Base-by-base conservation (phyloP, 2,329 filamentous ascomycete genomes). In the Xylaria polymorpha region DNA sequence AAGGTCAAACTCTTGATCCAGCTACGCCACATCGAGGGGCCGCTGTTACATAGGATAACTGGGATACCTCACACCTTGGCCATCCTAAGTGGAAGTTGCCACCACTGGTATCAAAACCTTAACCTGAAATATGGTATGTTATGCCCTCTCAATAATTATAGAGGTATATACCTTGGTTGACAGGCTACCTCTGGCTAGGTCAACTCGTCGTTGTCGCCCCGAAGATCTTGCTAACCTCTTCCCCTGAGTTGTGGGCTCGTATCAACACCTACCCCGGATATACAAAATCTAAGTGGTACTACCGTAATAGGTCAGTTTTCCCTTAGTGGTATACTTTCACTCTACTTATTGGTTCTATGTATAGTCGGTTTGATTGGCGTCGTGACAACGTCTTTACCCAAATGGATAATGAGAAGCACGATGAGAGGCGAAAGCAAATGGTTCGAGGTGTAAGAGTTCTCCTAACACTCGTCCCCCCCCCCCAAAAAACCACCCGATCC, bases 311-410 rank as follows among this genome's bases (percentile, higher is more conserved):
- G 46, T 50, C 6, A 15, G 46, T 50, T 50, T 29, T 29, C 46
- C 4, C 6, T 15, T 29, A 25, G 22, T 50, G 12, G n/a, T 15
- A 1, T 37, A 2, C 4, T 20, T 55, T 10, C 18, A 35, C 4
- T 55, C 15, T 3, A 12, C 10, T 55, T 2, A 37, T 35, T 20
- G 1, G 8, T 55, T 35, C 29, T 37, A 37, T 32, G 18, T 35
- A 20, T 55, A 79, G 82, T 50, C 82, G 83, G 3, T 80, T 87
- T 32, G 84, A 88, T 67, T 81, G 84, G 4, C 81, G 82, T 0
- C 78, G 80, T 4, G 84, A 88, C 72, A 87, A 85, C 64, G 79
- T 88, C 41, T 87, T 89, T 67, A 84, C 81, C 1, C 81, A 85
- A 71, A 82, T 82, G 4, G 80, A 88, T 66, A 84, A 83, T 50